Evolutionary conservation across 148 eudicot genomes (phyloP), one percentile per base, ranked within the genome.

Genomic region (Chenopodium formosanum): DNA sequence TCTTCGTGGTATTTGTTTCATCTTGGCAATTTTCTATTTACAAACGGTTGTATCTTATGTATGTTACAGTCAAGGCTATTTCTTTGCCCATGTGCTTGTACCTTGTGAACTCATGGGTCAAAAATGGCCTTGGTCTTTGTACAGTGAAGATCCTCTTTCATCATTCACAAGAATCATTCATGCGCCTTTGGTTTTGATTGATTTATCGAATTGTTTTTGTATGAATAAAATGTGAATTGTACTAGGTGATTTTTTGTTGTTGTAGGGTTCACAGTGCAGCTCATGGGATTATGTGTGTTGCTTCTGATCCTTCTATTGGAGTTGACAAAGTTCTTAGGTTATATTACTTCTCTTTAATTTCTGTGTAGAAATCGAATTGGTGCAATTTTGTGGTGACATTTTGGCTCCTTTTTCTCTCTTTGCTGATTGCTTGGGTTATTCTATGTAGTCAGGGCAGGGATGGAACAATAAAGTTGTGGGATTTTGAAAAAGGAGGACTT

Each of bases 391-490:
- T 12, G 2, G 66, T n/a, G 62, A 14, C 16, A 56, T 12, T 65
- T 34, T 13, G 44, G 68, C 73, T 32, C 52, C 19, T 31, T 53
- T 40, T 40, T 40, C 44, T 40, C 44, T 40, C 44, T 40, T 80
- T 11, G 63, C 48, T 74, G 46, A 64, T 77, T 81, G 62, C n/a
- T 74, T 78, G 70, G 40, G 66, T 68, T 52, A 67, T 63, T 65
- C 19, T 40, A 10, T 85, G 70, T 84, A 94, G 95, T 86, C 99
- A 96, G 85, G 98, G 99, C 29, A 89, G 94, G 82, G 99, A 94
- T 76, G 99, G 99, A 63, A 88, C 93, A 64, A 86, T 93, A 23
- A 93, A 92, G 86, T 84, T 84, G 76, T 95, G 97, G 95, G 97
- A 95, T 74, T 44, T 91, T 77, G 91, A 82, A 81, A 90, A 91